Base-by-base conservation (phyloP, 495 filamentous ascomycete genomes). In the Pyronema omphalodes region DNA sequence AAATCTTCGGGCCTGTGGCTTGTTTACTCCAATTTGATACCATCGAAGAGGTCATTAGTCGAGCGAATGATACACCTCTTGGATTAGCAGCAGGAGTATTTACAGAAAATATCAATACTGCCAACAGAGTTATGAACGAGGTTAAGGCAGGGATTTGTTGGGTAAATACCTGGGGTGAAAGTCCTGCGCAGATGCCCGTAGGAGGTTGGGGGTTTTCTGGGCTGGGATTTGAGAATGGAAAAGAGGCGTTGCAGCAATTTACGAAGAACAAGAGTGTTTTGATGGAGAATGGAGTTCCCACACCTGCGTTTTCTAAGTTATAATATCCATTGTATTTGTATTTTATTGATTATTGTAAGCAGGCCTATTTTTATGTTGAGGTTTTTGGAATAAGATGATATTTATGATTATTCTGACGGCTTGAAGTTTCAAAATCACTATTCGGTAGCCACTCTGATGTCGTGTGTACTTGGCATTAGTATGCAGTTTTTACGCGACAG, bases 71-170 rank as follows among this genome's bases (percentile, higher is more conserved):
- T 57, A 93, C 88, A 34, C 76, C 82, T 56, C 78, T 93, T 40
- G 88, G 88, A 19, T 80, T 94, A 6, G 79, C 79, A 3, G 80
- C 85, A 3, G 84, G 86, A n/a, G 81, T 96, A 45, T 95, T 95
- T 67, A 93, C 87, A 2, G 78, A 78, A 65, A 76, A 94, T 59
- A 63, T 93, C 56, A 79, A 82, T 53, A 68, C 74, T 57, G 88
- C 81, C 11, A 76, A 93, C 60, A 74, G 80, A 47, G 71, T 93
- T 34, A 79, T 87, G 45, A 81, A 75, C 63, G 71, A 77, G 62
- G 77, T 94, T 37, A 77, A 89, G 67, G 80, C 82, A 8, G 89
- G 89, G 34, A 94, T 93, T 36, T 54, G 52, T 6, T 70, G 63
- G 7, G 60, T 74, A 51, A 73, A 73, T 57, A 70, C 70, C 0